These are phyloP conservation scores for Euphorbia lathyris DNA, from an alignment of 345 rosid genomes.

Conservation along the genomic window DNA sequence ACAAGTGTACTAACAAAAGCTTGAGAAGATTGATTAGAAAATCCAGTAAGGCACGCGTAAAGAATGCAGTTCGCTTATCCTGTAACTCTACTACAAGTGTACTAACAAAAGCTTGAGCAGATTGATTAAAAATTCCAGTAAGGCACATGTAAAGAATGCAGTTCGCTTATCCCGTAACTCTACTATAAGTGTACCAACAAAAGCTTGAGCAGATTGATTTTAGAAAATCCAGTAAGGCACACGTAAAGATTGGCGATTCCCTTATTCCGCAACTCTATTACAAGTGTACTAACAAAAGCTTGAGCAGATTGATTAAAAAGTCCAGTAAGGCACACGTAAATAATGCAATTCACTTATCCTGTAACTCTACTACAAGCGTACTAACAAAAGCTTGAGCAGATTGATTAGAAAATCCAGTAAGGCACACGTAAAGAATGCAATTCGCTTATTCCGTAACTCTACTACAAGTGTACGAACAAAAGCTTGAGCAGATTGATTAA, in stretches of 20 bases:
- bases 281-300: too few species aligned
- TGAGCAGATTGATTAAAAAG: too few species aligned
- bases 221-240: too few species aligned
- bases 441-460: too few species aligned
- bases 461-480: neutral
- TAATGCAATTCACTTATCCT: too few species aligned
- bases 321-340: too few species aligned
- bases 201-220: too few species aligned
- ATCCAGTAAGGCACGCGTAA: neutral
- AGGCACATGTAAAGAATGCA: neutral
- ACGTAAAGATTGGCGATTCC: too few species aligned
- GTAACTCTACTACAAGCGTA: too few species aligned
- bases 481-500: conserved; percentile 1
- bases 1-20: neutral
- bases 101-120: neutral
- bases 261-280: too few species aligned
- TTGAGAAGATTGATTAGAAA: neutral
- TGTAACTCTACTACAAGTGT: too few species aligned
- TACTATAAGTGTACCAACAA: too few species aligned
- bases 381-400: neutral
- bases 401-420: neutral
- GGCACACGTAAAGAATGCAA: neutral
- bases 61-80: neutral
- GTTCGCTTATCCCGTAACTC: neutral
- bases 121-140: neutral